Base-by-base conservation (phyloP, 2,329 filamentous ascomycete species). In the Diaporthe sp. region DNA sequence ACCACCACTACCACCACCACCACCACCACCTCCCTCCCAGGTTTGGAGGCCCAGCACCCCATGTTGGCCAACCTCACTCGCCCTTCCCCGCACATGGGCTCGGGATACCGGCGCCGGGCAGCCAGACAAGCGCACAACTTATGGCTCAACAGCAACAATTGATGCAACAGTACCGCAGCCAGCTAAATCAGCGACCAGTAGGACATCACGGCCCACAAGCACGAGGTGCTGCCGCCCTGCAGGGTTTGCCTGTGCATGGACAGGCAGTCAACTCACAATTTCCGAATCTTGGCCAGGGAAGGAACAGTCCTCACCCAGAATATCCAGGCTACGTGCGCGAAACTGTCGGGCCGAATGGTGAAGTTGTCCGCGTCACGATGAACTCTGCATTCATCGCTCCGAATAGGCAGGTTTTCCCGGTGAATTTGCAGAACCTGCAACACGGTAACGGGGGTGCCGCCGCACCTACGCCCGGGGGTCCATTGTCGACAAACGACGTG, bases 341-440 rank as follows among this genome's bases (percentile, higher is more conserved):
- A 78, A 84, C 85, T 12, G 78, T 87, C 42, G 86, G 85, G 0
- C 86, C 87, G 13, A 87, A 89, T 76, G 88, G 88, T 22, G 84
- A 88, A 73, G 83, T 87, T 72, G 88, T 86, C 85, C 86, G 87
- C 55, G 82, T 90, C 70, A 88, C 86, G 3, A 82, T 88, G 70
- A 89, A 88, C 77, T 86, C 88, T 75, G 83, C 84, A 3, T 74
- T 81, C 13, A 53, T 74, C 3, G 74, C 71, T 4, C 47, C 74
- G 25, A 71, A 76, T 55, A 70, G 73, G n/a, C 74, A 73, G 39
- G 58, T 73, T 4, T 70, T 70, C 9, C 44, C 79, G 78, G n/a
- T 79, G 79, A 32, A 77, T 79, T 56, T 70, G 78, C 55, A 69
- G 75, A 69, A 59, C 77, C 32, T 75, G 78, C 65, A 47, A 37